Evolutionary conservation across 139 green algal genomes (phyloP), one percentile per base, ranked within the genome.

Genomic region (Chloropicon primus): DNA sequence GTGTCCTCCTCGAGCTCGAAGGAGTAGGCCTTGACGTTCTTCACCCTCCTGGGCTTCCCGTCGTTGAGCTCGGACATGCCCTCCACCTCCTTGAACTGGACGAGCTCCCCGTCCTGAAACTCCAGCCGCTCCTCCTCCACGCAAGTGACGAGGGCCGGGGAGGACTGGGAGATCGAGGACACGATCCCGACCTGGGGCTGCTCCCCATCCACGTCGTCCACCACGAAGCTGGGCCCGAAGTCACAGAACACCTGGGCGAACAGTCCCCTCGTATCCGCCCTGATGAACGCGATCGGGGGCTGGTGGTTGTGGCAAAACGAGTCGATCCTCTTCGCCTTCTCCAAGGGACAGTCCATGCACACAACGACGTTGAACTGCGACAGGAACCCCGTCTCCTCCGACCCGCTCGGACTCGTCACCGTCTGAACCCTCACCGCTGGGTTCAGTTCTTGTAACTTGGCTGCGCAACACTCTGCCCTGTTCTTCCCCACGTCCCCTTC

Each of bases 71-170:
- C 81, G 0, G 81, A 80, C 91, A 97, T 96, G 27, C 93, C 93
- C 72, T 88, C 79, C 23, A 99, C 88, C 85, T 99, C 94, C 26
- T 81, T 83, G 80, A 99, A 99, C 0, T 86, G 23, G 76, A 75
- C 72, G 25, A 75, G 72, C 25, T 75, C 72, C 5, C 72, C 72
- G 72, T 91, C 87, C 87, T 98, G 85, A 78, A 99, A 98, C 86
- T 98, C 85, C 54, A 99, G 88, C 23, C 96, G 86, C 84, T 99
- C 95, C 77, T 99, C 96, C 29, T 99, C 96, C 25, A 99, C 92
- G 76, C 92, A 96, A 0, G 93, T 96, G 1, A 99, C 91, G 21
- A 98, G 82, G 0, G 92, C 90, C 1, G 90, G 83, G 54, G 79
- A 82, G 73, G 72, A 81, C 29, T 84, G 80, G n/a, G 77, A 90